A percentile compares a stretch with the other conserved stretches of the same genome.
phyloP scores from a whole-genome alignment of 805 yeast genomes.

The Candida palmyrensis region DNA sequence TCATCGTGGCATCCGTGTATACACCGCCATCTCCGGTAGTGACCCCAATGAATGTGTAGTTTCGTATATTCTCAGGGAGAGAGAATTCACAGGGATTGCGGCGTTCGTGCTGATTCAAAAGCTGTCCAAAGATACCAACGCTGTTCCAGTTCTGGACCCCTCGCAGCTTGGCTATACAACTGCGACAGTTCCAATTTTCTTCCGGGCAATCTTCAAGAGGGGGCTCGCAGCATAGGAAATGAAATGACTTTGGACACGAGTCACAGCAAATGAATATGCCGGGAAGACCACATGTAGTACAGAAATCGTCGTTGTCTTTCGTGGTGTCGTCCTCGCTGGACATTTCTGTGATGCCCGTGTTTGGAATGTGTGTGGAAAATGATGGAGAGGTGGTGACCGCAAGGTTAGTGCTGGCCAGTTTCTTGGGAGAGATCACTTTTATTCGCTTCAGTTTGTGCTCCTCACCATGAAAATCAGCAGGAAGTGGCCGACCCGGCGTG shows the following conservation, averaged over 20 bases:
- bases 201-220: constrained; percentile 85
- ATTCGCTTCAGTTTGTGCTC: constrained; percentile 11
- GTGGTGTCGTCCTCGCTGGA: constrained; percentile 12
- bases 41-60: constrained; percentile 64
- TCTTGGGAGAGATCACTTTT: constrained; percentile 31
- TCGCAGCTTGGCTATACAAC: constrained; percentile 48
- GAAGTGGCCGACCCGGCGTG: not conserved
- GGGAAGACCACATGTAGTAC: constrained; percentile 84
- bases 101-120: constrained; percentile 65
- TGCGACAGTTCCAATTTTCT: constrained; percentile 85
- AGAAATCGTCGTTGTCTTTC: constrained; percentile 72
- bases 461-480: not conserved
- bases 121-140: constrained; percentile 48
- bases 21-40: constrained; percentile 64
- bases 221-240: constrained; percentile 86
- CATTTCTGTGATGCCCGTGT: constrained; percentile 8
- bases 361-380: constrained; percentile 2
- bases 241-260: constrained; percentile 87
- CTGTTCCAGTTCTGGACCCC: constrained; percentile 18
- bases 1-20: constrained; percentile 39
- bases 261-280: constrained; percentile 94
- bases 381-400: constrained; percentile 12
- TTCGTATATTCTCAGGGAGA: constrained; percentile 66
- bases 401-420: constrained; percentile 20
- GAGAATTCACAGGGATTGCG: constrained; percentile 36